Base-by-base conservation (phyloP, 306 rosid genomes). In the Vicia sativa region DNA sequence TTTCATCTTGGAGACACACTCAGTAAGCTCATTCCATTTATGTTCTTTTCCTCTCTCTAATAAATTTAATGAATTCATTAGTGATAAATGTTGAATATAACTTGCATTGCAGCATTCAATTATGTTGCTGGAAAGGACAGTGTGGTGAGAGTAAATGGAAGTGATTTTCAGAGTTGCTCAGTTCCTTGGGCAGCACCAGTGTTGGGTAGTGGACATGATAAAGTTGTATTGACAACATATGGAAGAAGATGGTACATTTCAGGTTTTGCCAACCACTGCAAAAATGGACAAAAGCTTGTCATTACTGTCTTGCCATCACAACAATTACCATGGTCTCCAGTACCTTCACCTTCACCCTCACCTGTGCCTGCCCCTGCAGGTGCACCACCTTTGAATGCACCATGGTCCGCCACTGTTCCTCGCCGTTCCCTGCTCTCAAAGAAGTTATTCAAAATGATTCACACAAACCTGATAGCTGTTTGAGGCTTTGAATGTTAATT, bases 231-330 rank as follows among this genome's bases (percentile, higher is more conserved):
- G 35, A 35, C 28, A 39, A 43, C 10, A 9, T 5, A 39, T 1
- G 78, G 78, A 1, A 60, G 70, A 19, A 72, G 62, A 66, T 78
- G 74, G 74, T 78, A 65, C 53, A 66, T 78, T 39, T 49, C 70
- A 11, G 65, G 78, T 10, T 35, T 72, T 41, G 7, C 11, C 0
- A 3, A 21, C 21, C 74, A 78, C 14, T 78, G 81, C 44, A 11
- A 28, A 59, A 2, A 0, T 5, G 74, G 74, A 29, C 74, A 72
- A 42, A 78, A 66, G 60, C 50, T 78, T 60, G 7, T 61, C 35
- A 41, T 78, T n/a, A 66, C 18, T 48, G 74, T 78, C 25, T 10
- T 49, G n/a, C 78, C 81, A 38, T 8, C 19, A 37, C 23, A 62
- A 54, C 21, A 46, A 6, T 34, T 34, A 34, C 38, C 38, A 9